Evolutionary conservation across 164 flowering plant genomes (phyloP), one percentile per base, ranked within the genome.

Genomic region (Vitis labrusca): DNA sequence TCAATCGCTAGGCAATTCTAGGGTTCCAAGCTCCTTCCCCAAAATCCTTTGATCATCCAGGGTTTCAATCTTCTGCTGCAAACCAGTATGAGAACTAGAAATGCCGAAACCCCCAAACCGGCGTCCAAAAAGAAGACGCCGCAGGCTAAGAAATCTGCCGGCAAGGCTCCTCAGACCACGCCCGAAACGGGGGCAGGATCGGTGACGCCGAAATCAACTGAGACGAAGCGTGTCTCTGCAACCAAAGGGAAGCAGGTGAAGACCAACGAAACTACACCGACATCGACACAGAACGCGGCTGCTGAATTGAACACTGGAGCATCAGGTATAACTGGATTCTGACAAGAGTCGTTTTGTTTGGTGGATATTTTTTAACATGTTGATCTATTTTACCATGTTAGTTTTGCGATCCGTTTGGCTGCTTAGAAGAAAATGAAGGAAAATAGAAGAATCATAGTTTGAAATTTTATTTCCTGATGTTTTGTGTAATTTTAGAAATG

Each of bases 21-120:
- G 56, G 56, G 56, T 57, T 57, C 19, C 59, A 19, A 57, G 23
- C 29, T 2, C 27, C 59, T 5, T 16, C 29, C 16, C 9, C n/a
- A 57, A 17, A 57, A 9, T 19, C 59, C n/a, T 57, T 23, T 9
- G 16, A n/a, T 12, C 6, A 37, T 65, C 29, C 8, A 30, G 65
- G 49, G 29, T 60, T 60, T 9, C 10, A 0, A 11, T 12, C 27
- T 50, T 23, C 54, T 37, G 17, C 8, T 1, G 30, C 12, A n/a
- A 4, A 17, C 9, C 29, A 48, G 12, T 48, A 86, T 86, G 90
- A 81, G 65, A 64, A 76, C 83, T 53, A 78, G 84, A 56, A 86
- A 77, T 47, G 27, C 78, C 2, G 81, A 68, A 5, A 50, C 76
- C 27, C 73, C 83, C 13, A 79, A 82, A 76, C 48, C 87, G 11